These are phyloP conservation scores for Chaetomium strumarium DNA, from an alignment of 2,329 filamentous ascomycete species.

Conservation along the genomic window DNA sequence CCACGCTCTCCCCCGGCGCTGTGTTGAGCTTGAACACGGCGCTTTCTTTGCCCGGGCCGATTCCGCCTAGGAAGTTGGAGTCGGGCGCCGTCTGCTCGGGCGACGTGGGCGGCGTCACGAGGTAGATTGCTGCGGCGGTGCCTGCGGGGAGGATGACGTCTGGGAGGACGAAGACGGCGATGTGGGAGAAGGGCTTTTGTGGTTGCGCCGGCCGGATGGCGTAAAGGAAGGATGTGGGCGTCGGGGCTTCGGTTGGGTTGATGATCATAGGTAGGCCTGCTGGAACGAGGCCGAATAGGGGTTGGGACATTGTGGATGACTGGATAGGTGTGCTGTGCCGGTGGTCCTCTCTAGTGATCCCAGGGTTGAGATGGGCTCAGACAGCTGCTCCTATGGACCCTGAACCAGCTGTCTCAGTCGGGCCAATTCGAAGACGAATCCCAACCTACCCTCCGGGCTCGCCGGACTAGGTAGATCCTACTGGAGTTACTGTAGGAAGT, in stretches of 20 bases:
- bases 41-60: conserved; percentile 85
- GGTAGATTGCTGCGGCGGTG: conserved; percentile 84
- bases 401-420: too few species aligned
- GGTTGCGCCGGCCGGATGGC: conserved; percentile 36
- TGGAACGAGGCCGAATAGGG: conserved; percentile 55
- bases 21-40: conserved; percentile 75
- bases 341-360: too few species aligned
- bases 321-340: too few species aligned
- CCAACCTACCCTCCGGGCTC: too few species aligned
- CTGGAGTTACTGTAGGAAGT: too few species aligned
- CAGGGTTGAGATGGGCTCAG: too few species aligned
- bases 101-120: conserved; percentile 50
- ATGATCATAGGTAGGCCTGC: conserved; percentile 54
- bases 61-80: conserved; percentile 81
- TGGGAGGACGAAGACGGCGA: conserved; percentile 85
- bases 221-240: conserved; percentile 52
- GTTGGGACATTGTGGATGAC: conserved; percentile 39
- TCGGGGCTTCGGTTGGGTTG: conserved; percentile 46
- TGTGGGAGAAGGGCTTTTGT: conserved; percentile 62
- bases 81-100: conserved; percentile 42
- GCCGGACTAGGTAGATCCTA: too few species aligned
- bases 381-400: too few species aligned
- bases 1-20: conserved; percentile 43
- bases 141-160: conserved; percentile 64
- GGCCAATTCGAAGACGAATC: too few species aligned